Evolutionary conservation across 805 yeast species (phyloP).

Genomic region (Lipomyces spencermartinsiae): DNA sequence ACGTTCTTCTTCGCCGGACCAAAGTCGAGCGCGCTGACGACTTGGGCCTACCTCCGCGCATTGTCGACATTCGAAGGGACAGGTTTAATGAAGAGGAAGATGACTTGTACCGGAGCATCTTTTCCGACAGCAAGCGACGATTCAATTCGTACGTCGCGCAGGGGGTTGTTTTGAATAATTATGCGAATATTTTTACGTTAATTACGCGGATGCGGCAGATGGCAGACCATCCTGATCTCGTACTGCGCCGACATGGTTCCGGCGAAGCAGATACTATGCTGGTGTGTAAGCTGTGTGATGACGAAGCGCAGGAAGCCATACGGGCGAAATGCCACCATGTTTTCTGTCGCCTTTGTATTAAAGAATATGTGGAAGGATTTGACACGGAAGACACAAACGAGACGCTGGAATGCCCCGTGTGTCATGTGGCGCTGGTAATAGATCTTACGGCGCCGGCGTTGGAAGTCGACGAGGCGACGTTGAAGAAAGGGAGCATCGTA

Average conservation of each 20-base stretch:
- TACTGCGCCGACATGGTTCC: slow-evolving; percentile 68
- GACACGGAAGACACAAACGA: slow-evolving; percentile 57
- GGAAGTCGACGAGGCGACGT: slow-evolving; percentile 60
- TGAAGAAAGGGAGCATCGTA: slow-evolving; percentile 70
- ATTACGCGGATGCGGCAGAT: slow-evolving; percentile 97
- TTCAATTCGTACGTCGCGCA: slow-evolving; percentile 93
- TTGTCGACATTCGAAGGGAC: slow-evolving; percentile 87
- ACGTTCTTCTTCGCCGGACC: slow-evolving; percentile 91
- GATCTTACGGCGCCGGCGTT: slow-evolving; percentile 87
- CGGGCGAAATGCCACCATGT: slow-evolving; percentile 92
- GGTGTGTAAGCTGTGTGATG: slow-evolving; percentile 93
- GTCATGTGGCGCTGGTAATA: slow-evolving; percentile 90
- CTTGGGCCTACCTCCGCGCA: slow-evolving; percentile 94
- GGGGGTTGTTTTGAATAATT: slow-evolving; percentile 95
- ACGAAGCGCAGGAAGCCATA: slow-evolving; percentile 97
- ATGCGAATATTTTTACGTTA: slow-evolving; percentile 94
- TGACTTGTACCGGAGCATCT: slow-evolving; percentile 86
- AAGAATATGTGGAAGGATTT: slow-evolving; percentile 79
- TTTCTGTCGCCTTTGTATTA: slow-evolving; percentile 91
- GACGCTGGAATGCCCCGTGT: slow-evolving; percentile 87
- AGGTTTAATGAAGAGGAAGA: slow-evolving; percentile 93
- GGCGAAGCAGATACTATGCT: slow-evolving; percentile 53
- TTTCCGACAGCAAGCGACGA: slow-evolving; percentile 83
- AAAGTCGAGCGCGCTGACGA: slow-evolving; percentile 97
- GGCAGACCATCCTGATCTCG: slow-evolving; percentile 98